Conservation (phyloP, 2,329 filamentous ascomycete species). For the Hymenoscyphus linearis region DNA sequence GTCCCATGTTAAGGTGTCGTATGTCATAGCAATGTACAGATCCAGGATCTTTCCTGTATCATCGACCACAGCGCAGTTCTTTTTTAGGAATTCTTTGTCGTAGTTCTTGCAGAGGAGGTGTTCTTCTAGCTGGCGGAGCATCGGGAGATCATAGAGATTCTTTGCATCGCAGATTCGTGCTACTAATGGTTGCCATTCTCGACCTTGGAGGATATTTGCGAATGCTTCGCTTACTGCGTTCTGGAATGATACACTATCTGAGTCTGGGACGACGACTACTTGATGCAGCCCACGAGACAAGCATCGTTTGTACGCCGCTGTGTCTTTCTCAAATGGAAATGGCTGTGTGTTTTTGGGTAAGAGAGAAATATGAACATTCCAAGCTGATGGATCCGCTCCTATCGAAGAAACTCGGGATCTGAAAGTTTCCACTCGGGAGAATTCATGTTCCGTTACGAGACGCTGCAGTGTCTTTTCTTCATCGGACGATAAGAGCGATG, state of each 20-base stretch:
- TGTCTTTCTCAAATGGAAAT: conserved; percentile 58
- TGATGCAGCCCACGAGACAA: conserved; percentile 55
- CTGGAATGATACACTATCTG: conserved; percentile 44
- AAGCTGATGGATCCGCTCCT: conserved; percentile 36
- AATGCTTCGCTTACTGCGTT: conserved; percentile 47
- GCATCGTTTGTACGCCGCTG: conserved; percentile 55
- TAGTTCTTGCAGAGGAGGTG: conserved; percentile 39
- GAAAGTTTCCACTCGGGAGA: conserved; percentile 21
- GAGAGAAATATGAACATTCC: conserved; percentile 57
- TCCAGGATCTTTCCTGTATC: conserved; percentile 51
- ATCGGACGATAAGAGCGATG: conserved; percentile 6
- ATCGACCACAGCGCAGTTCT: conserved; percentile 52
- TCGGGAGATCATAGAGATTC: conserved; percentile 50
- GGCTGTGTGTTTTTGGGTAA: conserved; percentile 48
- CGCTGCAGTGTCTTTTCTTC: conserved; percentile 6
- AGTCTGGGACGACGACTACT: conserved; percentile 48
- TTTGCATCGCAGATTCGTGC: conserved; percentile 53
- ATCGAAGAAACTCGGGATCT: conserved; percentile 20
- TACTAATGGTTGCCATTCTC: conserved; percentile 53
- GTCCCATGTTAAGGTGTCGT: conserved; percentile 50
- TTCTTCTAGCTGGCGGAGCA: conserved; percentile 49
- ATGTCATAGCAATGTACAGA: conserved; percentile 53
- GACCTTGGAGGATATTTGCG: conserved; percentile 42
- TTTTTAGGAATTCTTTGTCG: conserved; percentile 46
- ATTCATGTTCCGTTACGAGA: conserved; percentile 13